A percentile compares a stretch with the other conserved stretches of the same genome.
Conservation (phyloP, 495 filamentous ascomycete genomes). For the Hypoxylon lenormandii region DNA sequence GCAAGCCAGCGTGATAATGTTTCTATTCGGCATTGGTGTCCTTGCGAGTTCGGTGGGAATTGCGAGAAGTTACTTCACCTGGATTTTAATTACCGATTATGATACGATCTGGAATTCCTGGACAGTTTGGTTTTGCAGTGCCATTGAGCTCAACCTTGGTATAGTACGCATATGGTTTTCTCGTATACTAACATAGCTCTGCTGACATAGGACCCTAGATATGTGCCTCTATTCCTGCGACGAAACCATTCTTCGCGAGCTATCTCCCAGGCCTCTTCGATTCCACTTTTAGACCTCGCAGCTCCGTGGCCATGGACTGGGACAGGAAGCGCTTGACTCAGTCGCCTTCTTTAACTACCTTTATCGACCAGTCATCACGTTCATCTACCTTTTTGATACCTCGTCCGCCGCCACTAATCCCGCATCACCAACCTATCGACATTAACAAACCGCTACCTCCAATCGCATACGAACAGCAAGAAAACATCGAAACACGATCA, state of each 20-base stretch:
- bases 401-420: neutral
- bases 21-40: constrained; percentile 70
- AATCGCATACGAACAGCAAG: constrained; percentile 11
- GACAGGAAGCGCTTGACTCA: constrained; percentile 19
- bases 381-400: constrained; percentile 20
- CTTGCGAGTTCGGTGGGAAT: constrained; percentile 69
- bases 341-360: constrained; percentile 34
- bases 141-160: constrained; percentile 70
- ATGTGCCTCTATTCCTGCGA: constrained; percentile 68
- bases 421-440: constrained; percentile 7
- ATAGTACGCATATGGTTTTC: constrained; percentile 60
- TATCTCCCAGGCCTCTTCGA: constrained; percentile 26
- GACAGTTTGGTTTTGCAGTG: constrained; percentile 64
- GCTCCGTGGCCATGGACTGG: constrained; percentile 12
- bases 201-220: constrained; percentile 52
- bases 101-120: constrained; percentile 69
- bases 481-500: constrained; percentile 5
- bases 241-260: constrained; percentile 62
- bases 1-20: constrained; percentile 67
- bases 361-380: constrained; percentile 35
- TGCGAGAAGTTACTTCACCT: constrained; percentile 63
- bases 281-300: constrained; percentile 18
- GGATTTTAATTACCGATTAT: constrained; percentile 42
- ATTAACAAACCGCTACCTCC: constrained; percentile 42
- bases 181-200: neutral